These are phyloP conservation scores for Geranomyces variabilis DNA, from an alignment of 192 early-diverging fungal species.

Conservation along the genomic window DNA sequence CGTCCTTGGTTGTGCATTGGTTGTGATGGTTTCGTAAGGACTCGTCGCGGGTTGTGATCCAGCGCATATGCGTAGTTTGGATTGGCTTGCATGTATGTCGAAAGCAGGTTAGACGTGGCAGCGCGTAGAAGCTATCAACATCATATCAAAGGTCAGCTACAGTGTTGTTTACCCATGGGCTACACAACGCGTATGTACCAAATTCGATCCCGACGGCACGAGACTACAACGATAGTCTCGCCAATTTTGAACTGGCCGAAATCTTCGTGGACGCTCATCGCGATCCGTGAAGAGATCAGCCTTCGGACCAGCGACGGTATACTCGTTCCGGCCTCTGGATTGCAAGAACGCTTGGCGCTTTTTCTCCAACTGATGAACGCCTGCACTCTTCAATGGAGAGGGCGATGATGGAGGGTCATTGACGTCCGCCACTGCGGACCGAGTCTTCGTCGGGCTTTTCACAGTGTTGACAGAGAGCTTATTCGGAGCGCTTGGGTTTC, in stretches of 20 bases:
- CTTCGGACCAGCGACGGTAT: constrained; percentile 17
- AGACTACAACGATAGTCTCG: not conserved
- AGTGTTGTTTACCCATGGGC: not conserved
- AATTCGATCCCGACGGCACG: constrained; percentile 3
- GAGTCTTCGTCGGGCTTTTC: not conserved
- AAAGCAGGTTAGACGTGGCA: constrained; percentile 55
- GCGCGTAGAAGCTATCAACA: not conserved
- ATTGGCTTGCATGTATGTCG: constrained; percentile 77
- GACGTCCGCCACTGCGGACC: not conserved
- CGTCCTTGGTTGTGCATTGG: constrained; percentile 86
- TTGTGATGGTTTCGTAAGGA: constrained; percentile 93
- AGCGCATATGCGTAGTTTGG: constrained; percentile 82
- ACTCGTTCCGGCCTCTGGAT: constrained; percentile 1
- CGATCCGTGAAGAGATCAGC: constrained; percentile 12
- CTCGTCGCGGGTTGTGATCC: constrained; percentile 80
- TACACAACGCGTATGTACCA: not conserved
- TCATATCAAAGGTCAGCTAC: not conserved
- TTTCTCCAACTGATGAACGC: constrained; percentile 31
- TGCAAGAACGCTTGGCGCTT: constrained; percentile 27
- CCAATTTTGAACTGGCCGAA: constrained; percentile 20
- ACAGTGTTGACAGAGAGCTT: not conserved
- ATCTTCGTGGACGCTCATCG: not conserved
- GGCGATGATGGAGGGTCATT: constrained; percentile 25
- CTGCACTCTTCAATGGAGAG: constrained; percentile 20
- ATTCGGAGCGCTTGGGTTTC: not conserved